Base-by-base conservation (phyloP, 2,329 filamentous ascomycete genomes). In the Calonectria ilicicola region DNA sequence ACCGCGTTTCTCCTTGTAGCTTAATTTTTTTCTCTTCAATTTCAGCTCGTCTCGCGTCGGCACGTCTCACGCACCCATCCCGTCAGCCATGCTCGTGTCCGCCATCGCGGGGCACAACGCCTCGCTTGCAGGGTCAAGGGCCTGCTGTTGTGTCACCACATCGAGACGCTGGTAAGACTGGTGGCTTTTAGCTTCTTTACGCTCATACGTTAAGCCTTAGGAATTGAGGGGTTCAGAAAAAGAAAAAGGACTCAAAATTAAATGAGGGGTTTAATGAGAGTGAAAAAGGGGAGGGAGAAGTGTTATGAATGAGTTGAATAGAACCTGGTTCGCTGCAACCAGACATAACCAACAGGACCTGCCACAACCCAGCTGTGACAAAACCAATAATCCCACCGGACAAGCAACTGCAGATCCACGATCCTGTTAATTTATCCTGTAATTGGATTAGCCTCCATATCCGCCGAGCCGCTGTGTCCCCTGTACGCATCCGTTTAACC, bases 71-170 rank as follows among this genome's bases (percentile, higher is more conserved):
- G 67, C 73, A 73, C n/a, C 63, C 46, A 60, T 27, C 67, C 67
- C 70, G 65, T 40, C 35, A 58, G 62, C 65, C 62, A 62, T 67
- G 19, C 67, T 60, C 56, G 42, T 65, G 63, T 53, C 58, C 17
- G 17, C 64, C n/a, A 35, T 65, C 64, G 21, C 42, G 32, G 44
- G 58, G 51, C 67, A 70, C 71, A 53, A 38, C 35, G 53, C 63
- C 73, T 79, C 78, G 78, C 78, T 79, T 79, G 74, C 70, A 73
- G 38, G 71, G 51, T 65, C 65, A 70, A 67, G 56, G 76, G 62
- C 60, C 62, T 76, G 76, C 72, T 75, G 60, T 29, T 67, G 77
- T 78, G 70, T 60, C 19, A 78, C 74, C 10, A 63, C 64, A 68
- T 69, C 70, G 69, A 58, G 65, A 66, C 49, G 64, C 62, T 73